Evolutionary conservation across 192 early-diverging fungal species (phyloP).

Genomic region (Coemansia javaensis): DNA sequence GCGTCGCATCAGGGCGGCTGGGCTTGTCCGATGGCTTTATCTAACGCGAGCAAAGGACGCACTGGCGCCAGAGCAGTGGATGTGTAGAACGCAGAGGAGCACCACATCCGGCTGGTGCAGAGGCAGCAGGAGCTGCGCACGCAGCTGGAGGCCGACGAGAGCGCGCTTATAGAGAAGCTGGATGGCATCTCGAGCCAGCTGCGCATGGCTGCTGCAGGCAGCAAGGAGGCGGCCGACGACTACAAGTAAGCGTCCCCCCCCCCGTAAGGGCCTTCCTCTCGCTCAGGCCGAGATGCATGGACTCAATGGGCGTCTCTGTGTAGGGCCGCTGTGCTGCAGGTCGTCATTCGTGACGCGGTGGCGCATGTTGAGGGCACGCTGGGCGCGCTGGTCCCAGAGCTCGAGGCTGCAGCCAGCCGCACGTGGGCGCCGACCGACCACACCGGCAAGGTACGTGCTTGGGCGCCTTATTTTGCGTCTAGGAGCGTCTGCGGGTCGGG

Average conservation of each 20-base stretch:
- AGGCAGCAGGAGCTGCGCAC: constrained; percentile 1
- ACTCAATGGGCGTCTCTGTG: not conserved
- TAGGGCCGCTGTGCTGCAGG: constrained; percentile 11
- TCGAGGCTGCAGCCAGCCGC: not conserved
- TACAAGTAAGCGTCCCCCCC: constrained; percentile 18
- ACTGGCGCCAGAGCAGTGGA: too few relatives aligned
- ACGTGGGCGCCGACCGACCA: constrained; percentile 10
- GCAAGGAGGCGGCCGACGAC: constrained; percentile 2
- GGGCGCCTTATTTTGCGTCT: not conserved
- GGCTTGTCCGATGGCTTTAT: not conserved
- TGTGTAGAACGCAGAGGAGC: constrained; percentile 30
- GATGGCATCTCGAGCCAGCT: constrained; percentile 27
- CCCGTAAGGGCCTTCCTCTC: too few relatives aligned
- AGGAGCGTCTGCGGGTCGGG: too few relatives aligned
- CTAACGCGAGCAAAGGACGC: too few relatives aligned
- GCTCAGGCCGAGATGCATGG: too few relatives aligned
- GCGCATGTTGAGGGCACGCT: constrained; percentile 4
- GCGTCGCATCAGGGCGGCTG: too few relatives aligned
- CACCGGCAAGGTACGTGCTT: constrained; percentile 7
- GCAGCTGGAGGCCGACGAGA: constrained; percentile 1
- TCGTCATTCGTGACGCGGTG: constrained; percentile 12
- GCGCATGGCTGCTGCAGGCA: constrained; percentile 12
- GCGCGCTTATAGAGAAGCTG: constrained; percentile 16
- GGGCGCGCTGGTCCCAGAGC: constrained; percentile 4
- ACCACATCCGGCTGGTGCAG: constrained; percentile 7